A percentile compares a stretch with the other conserved stretches of the same genome.
Conservation (phyloP, 1,139 yeast species). For the Kluyveromyces marxianus region DNA sequence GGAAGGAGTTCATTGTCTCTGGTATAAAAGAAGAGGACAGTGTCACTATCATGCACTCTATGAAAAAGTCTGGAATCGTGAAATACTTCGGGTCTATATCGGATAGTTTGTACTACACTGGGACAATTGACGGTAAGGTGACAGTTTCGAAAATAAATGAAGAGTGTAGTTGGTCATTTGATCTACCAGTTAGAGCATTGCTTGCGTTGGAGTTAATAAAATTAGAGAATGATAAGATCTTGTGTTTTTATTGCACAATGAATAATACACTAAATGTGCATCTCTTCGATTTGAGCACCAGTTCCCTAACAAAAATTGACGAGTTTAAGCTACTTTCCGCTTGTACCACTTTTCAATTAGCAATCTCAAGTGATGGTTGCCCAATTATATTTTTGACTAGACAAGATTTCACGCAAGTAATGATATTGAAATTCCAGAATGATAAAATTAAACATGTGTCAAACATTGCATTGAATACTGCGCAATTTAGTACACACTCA, state of each 20-base stretch:
- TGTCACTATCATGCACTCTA: not conserved
- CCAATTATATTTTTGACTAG: slow-evolving; percentile 49
- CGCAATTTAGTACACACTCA: slow-evolving; percentile 62
- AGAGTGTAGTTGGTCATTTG: not conserved
- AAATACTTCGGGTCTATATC: slow-evolving; percentile 24
- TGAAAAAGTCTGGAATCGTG: slow-evolving; percentile 22
- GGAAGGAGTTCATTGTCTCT: slow-evolving; percentile 7
- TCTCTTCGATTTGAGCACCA: slow-evolving; percentile 24
- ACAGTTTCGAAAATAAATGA: not conserved
- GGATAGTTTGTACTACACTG: slow-evolving; percentile 4
- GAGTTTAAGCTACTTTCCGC: slow-evolving; percentile 38
- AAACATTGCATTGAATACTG: slow-evolving; percentile 61
- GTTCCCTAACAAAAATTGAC: slow-evolving; percentile 24
- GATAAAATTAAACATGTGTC: slow-evolving; percentile 31
- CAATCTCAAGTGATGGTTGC: slow-evolving; percentile 18
- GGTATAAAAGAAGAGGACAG: not conserved
- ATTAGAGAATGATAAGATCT: slow-evolving; percentile 11
- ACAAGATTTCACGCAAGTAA: slow-evolving; percentile 47
- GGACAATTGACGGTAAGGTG: slow-evolving; percentile 4
- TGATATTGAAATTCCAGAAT: slow-evolving; percentile 34
- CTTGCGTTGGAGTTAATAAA: slow-evolving; percentile 32
- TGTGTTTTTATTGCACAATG: slow-evolving; percentile 50
- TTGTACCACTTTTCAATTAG: slow-evolving; percentile 43
- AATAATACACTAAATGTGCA: slow-evolving; percentile 44
- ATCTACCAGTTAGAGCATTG: slow-evolving; percentile 38